Evolutionary conservation across 169 alveolate species (phyloP).

Genomic region (Plasmodium vivax): DNA sequence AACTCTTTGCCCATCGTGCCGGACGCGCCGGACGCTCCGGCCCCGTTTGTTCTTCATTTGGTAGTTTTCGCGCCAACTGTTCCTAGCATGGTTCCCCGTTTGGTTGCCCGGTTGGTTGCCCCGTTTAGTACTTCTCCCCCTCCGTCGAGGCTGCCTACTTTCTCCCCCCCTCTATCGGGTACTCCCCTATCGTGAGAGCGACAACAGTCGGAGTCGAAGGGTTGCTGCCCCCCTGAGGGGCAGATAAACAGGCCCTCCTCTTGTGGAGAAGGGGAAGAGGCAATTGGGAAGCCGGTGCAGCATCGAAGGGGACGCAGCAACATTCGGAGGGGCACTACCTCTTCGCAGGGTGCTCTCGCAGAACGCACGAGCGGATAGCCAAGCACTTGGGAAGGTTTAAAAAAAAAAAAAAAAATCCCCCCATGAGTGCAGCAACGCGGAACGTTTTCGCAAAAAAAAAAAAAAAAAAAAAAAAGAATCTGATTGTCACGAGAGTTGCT

Average conservation of each 20-base stretch:
- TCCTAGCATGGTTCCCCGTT: no score
- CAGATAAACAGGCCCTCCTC: background rate
- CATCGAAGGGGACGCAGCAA: background rate
- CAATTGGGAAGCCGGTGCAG: background rate
- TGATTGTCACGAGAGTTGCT: background rate
- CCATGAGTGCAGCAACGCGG: background rate
- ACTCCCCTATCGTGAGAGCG: background rate
- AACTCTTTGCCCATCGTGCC: background rate
- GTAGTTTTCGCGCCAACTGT: background rate
- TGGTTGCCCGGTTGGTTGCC: no score
- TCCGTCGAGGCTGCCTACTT: no score
- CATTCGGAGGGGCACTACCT: background rate
- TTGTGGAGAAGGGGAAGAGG: background rate
- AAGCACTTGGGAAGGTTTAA: background rate
- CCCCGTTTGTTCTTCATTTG: background rate
- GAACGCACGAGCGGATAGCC: background rate
- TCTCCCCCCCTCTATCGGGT: background rate
- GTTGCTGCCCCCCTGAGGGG: background rate
- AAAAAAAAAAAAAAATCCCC: background rate
- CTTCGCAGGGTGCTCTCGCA: background rate
- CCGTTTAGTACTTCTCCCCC: background rate
- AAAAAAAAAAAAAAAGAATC: background rate
- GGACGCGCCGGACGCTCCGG: background rate
- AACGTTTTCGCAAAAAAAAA: background rate
- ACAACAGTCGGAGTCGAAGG: background rate